Evolutionary conservation across 805 yeast genomes (phyloP).

Genomic region (Saturnispora zaruensis): DNA sequence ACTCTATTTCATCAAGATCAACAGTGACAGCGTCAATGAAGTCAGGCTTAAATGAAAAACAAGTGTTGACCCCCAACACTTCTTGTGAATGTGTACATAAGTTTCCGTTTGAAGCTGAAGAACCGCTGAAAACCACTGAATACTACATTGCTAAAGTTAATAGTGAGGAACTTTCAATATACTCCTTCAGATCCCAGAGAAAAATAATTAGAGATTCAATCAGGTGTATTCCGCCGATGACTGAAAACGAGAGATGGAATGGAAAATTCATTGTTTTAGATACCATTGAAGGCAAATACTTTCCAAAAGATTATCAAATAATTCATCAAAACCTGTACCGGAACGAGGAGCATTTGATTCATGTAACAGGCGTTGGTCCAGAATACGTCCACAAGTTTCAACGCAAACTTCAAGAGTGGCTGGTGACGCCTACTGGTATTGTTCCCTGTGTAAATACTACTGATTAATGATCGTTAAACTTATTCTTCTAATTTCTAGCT

Average conservation of each 20-base stretch:
- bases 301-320: conserved; percentile 8
- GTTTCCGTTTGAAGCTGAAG: neutral
- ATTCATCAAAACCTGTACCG: conserved; percentile 8
- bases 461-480: neutral
- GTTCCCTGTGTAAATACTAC: conserved; percentile 20
- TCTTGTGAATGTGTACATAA: conserved; percentile 2
- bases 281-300: conserved; percentile 9
- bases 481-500: neutral
- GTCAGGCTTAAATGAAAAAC: neutral
- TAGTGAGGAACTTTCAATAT: neutral
- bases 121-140: conserved; percentile 2
- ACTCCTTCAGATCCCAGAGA: conserved; percentile 19
- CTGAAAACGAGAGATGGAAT: conserved; percentile 29
- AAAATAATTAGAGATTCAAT: conserved; percentile 27
- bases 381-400: conserved; percentile 11
- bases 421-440: conserved; percentile 28
- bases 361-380: conserved; percentile 9
- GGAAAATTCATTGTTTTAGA: conserved; percentile 26
- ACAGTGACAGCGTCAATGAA: conserved; percentile 1
- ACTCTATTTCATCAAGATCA: conserved; percentile 5
- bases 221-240: conserved; percentile 28
- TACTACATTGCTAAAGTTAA: conserved; percentile 10
- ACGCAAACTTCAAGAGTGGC: conserved; percentile 27
- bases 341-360: conserved; percentile 10
- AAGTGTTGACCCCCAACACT: conserved; percentile 5